Conservation (phyloP, 768 basidiomycete species). For the Mycena belliarum region DNA sequence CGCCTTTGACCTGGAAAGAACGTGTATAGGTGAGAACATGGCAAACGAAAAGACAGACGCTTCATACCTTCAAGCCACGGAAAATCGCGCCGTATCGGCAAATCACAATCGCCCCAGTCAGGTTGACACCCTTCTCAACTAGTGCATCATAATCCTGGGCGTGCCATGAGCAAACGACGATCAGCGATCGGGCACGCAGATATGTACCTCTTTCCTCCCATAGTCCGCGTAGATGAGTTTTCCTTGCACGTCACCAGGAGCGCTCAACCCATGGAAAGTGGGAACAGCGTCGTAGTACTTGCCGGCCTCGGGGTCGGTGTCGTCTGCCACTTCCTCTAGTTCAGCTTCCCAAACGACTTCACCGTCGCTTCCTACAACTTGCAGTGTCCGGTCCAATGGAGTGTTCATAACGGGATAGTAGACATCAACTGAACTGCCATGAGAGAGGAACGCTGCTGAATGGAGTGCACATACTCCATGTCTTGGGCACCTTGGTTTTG, state of each 20-base stretch:
- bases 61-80: constrained; percentile 65
- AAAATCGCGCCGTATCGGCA: constrained; percentile 62
- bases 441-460: background rate
- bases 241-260: constrained; percentile 65
- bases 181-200: background rate
- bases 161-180: background rate
- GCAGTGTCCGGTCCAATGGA: constrained; percentile 56
- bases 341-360: constrained; percentile 57
- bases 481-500: constrained; percentile 39
- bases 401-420: constrained; percentile 79
- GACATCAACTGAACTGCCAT: constrained; percentile 38
- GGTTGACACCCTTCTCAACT: constrained; percentile 52
- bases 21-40: background rate
- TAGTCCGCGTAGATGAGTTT: constrained; percentile 65
- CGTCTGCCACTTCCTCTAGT: constrained; percentile 66
- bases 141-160: constrained; percentile 61
- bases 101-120: constrained; percentile 60
- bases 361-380: constrained; percentile 55
- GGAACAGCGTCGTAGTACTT: constrained; percentile 57
- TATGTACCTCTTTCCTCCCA: constrained; percentile 36
- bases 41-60: no score
- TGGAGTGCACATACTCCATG: constrained; percentile 44
- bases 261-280: constrained; percentile 71
- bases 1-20: constrained; percentile 51
- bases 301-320: constrained; percentile 62